A percentile compares a stretch with the other conserved stretches of the same genome.
Conservation (phyloP, 768 basidiomycete genomes). For the Kondoa subrosea region DNA sequence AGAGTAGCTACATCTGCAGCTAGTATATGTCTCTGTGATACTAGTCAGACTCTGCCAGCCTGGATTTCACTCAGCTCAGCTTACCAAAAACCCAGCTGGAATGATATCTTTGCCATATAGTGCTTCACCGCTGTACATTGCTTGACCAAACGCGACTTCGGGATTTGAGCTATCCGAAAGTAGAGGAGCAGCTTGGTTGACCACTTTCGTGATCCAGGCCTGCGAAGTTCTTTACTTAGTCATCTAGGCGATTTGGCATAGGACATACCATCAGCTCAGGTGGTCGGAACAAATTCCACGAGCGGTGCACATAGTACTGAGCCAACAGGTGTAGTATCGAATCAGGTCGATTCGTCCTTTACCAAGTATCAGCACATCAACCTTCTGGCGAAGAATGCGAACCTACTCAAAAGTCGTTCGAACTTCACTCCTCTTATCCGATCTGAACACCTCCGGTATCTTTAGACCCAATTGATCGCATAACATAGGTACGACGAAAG, state of each 20-base stretch:
- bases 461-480: neutral
- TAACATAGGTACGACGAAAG: conserved; percentile 48
- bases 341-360: conserved; percentile 12
- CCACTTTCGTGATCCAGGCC: conserved; percentile 30
- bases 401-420: neutral
- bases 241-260: neutral
- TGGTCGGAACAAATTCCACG: conserved; percentile 65
- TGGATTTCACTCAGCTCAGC: neutral
- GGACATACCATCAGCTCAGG: conserved; percentile 43
- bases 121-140: conserved; percentile 10
- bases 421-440: conserved; percentile 2
- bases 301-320: conserved; percentile 70
- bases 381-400: neutral
- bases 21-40: neutral
- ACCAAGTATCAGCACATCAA: neutral
- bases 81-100: conserved; percentile 14
- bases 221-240: neutral
- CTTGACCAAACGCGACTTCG: conserved; percentile 12
- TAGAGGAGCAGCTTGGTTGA: conserved; percentile 38
- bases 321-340: conserved; percentile 54
- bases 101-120: conserved; percentile 14
- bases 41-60: neutral
- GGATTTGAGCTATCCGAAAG: conserved; percentile 20
- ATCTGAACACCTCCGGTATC: neutral
- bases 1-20: conserved; percentile 16